Conservation (phyloP, 306 rosid genomes). For the Prunus mira region DNA sequence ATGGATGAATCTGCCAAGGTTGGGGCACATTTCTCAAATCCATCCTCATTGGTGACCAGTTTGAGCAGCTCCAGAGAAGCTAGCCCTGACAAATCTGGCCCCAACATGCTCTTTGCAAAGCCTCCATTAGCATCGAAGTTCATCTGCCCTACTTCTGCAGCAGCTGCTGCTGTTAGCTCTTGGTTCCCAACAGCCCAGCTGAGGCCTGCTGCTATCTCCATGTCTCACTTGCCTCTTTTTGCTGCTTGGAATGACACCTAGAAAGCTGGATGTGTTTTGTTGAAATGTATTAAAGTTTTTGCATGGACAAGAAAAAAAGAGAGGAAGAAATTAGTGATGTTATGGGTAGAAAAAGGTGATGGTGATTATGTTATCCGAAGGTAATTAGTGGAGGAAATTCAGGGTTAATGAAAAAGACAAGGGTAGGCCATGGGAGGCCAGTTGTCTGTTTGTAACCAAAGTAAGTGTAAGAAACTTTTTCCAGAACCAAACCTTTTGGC, state of each 20-base stretch:
- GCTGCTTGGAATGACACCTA: slow-evolving; percentile 86
- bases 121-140: slow-evolving; percentile 50
- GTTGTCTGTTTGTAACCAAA: slow-evolving; percentile 43
- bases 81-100: slow-evolving; percentile 71
- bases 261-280: background rate
- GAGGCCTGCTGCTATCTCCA: slow-evolving; percentile 63
- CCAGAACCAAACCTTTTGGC: slow-evolving; percentile 48
- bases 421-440: slow-evolving; percentile 33
- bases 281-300: slow-evolving; percentile 26
- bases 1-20: slow-evolving; percentile 40
- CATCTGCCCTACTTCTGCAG: slow-evolving; percentile 16
- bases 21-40: slow-evolving; percentile 62
- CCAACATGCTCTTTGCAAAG: slow-evolving; percentile 48
- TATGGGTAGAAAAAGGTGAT: slow-evolving; percentile 10
- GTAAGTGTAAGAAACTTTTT: slow-evolving; percentile 36
- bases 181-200: slow-evolving; percentile 73
- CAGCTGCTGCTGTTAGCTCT: slow-evolving; percentile 40
- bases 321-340: slow-evolving; percentile 11
- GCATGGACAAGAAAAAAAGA: slow-evolving; percentile 26
- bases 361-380: slow-evolving; percentile 15
- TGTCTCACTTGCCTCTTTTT: slow-evolving; percentile 81
- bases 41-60: slow-evolving; percentile 78
- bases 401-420: slow-evolving; percentile 30
- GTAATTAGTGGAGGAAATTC: slow-evolving; percentile 45
- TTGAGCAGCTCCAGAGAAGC: slow-evolving; percentile 76